phyloP scores from a whole-genome alignment of 306 rosid species.

The Neltuma alba region DNA sequence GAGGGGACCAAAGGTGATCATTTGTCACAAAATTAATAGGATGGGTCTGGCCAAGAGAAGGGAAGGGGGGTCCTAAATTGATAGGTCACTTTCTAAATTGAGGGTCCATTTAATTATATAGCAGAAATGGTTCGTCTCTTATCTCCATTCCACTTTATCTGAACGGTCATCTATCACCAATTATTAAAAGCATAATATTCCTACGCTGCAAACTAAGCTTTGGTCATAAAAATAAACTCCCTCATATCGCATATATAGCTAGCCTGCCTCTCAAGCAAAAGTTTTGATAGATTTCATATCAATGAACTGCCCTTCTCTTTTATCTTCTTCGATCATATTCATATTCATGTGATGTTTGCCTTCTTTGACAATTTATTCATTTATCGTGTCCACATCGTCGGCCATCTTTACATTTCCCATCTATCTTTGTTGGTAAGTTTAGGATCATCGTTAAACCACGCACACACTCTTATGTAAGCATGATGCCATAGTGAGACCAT shows the following conservation, averaged over 20 bases:
- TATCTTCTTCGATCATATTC: background rate
- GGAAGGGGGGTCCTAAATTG: constrained; percentile 50
- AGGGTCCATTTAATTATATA: constrained; percentile 39
- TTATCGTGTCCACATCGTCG: background rate
- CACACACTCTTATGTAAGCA: background rate
- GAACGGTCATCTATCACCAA: constrained; percentile 64
- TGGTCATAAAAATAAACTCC: constrained; percentile 29
- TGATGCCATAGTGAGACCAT: background rate
- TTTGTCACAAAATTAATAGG: constrained; percentile 33
- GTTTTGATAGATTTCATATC: background rate
- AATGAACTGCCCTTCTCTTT: constrained; percentile 13
- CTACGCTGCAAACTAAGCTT: constrained; percentile 41
- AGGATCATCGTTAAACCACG: background rate
- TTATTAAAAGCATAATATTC: constrained; percentile 65
- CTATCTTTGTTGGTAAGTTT: background rate
- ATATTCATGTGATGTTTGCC: constrained; percentile 15
- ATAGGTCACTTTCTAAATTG: constrained; percentile 43
- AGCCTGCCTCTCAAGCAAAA: constrained; percentile 26
- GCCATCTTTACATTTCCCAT: constrained; percentile 15
- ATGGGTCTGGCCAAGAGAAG: constrained; percentile 6
- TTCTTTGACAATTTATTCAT: constrained; percentile 10
- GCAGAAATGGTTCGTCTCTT: constrained; percentile 50
- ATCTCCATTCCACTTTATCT: constrained; percentile 51
- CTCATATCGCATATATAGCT: constrained; percentile 6
- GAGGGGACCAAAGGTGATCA: constrained; percentile 44